Conservation (phyloP, 176 grass and related monocot genomes). For the Saccharum spontaneum region DNA sequence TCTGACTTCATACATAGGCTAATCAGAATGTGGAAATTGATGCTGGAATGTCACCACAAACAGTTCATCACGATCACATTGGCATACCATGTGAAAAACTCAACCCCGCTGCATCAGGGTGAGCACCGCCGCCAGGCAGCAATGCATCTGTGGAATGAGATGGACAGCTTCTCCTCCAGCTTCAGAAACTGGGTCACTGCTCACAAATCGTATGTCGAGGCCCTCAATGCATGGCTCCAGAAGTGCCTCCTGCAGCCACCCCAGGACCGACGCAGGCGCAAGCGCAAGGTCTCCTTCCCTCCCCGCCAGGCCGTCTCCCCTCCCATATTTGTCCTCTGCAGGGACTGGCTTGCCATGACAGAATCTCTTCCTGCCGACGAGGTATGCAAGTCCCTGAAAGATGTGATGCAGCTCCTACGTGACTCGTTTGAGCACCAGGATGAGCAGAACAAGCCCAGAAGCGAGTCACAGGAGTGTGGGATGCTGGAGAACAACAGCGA, state of each 20-base stretch:
- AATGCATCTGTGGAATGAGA: constrained; percentile 58
- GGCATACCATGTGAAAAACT: constrained; percentile 74
- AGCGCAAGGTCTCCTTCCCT: constrained; percentile 59
- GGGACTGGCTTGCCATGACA: constrained; percentile 55
- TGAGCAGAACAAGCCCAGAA: constrained; percentile 28
- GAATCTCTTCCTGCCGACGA: constrained; percentile 54
- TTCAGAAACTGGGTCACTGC: constrained; percentile 67
- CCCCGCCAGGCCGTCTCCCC: constrained; percentile 83
- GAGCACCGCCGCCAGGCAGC: constrained; percentile 54
- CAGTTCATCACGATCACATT: constrained; percentile 97
- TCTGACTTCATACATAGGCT: constrained; percentile 46
- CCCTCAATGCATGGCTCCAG: constrained; percentile 82
- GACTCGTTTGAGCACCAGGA: constrained; percentile 48
- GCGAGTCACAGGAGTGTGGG: constrained; percentile 38
- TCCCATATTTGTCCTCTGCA: constrained; percentile 85
- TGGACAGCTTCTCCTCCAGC: constrained; percentile 62
- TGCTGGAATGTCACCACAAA: constrained; percentile 94
- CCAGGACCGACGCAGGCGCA: constrained; percentile 51
- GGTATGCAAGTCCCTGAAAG: constrained; percentile 57
- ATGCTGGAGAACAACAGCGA: constrained; percentile 35
- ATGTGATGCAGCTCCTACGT: constrained; percentile 39
- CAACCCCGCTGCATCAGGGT: constrained; percentile 29
- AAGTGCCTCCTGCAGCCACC: constrained; percentile 88
- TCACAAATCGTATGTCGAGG: constrained; percentile 53
- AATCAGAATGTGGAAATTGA: constrained; percentile 94